phyloP scores from a whole-genome alignment of 1,139 yeast genomes.

The Yamadazyma diospyri region DNA sequence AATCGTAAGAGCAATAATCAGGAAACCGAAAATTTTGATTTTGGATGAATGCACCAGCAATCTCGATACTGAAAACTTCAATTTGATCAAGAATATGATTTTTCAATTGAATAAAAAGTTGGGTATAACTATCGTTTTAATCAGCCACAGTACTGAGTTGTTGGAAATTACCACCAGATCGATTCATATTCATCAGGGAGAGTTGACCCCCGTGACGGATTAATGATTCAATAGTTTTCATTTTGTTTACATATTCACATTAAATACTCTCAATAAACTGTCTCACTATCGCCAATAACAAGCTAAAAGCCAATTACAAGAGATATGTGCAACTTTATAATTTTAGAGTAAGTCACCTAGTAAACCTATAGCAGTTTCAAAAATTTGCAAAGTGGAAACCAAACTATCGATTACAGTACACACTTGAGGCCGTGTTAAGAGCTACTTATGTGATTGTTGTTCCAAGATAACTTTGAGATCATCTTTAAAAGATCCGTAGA shows the following conservation, averaged over 20 bases:
- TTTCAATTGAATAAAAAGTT: slow-evolving; percentile 26
- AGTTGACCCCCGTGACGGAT: slow-evolving; percentile 1
- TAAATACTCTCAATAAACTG: too few species aligned
- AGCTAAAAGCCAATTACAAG: too few species aligned
- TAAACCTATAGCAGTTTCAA: too few species aligned
- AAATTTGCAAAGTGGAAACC: too few species aligned
- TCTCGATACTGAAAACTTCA: slow-evolving; percentile 56
- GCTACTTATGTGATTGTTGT: too few species aligned
- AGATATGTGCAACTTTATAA: too few species aligned
- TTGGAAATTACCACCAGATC: slow-evolving; percentile 48
- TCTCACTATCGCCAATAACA: too few species aligned
- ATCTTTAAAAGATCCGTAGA: slow-evolving; percentile 16
- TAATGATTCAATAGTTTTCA: too few species aligned
- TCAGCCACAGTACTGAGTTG: slow-evolving; percentile 60
- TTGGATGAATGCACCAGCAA: slow-evolving; percentile 84
- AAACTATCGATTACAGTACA: too few species aligned
- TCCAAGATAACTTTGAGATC: slow-evolving; percentile 12
- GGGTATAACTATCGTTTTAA: slow-evolving; percentile 40
- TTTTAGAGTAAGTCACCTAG: too few species aligned
- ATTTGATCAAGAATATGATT: slow-evolving; percentile 40
- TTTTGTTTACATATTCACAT: too few species aligned
- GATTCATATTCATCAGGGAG: slow-evolving; percentile 16
- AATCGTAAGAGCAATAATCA: slow-evolving; percentile 67
- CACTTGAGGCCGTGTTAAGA: too few species aligned
- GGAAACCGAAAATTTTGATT: slow-evolving; percentile 59